phyloP scores from a whole-genome alignment of 169 alveolate species.

The Cyclospora cayetanensis region DNA sequence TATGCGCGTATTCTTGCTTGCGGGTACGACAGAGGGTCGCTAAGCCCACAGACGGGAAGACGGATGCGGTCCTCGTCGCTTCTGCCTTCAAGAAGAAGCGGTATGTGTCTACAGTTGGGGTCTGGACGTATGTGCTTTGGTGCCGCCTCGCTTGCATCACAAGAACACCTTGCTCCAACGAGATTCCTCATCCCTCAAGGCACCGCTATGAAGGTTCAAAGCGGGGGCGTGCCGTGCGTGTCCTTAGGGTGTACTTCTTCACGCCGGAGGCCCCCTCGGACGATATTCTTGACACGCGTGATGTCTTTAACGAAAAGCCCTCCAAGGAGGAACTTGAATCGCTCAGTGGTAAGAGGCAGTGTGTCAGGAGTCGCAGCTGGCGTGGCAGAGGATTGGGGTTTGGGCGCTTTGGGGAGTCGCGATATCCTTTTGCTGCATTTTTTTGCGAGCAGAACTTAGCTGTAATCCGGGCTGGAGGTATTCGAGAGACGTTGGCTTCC shows the following conservation, averaged over 20 bases:
- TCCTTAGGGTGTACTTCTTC: slow-evolving; percentile 90
- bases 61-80: slow-evolving; percentile 42
- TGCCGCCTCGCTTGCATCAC: background rate
- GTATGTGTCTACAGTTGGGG: background rate
- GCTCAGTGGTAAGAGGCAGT: slow-evolving; percentile 41
- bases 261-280: slow-evolving; percentile 91
- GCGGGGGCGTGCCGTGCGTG: background rate
- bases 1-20: background rate
- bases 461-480: no score
- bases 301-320: slow-evolving; percentile 92
- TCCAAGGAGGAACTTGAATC: slow-evolving; percentile 81
- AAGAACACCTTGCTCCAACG: no score
- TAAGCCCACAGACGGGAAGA: background rate
- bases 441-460: no score
- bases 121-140: background rate
- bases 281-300: slow-evolving; percentile 88
- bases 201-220: background rate
- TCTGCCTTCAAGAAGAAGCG: slow-evolving; percentile 65
- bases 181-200: no score
- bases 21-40: slow-evolving; percentile 34
- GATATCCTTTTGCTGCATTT: no score
- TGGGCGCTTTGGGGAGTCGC: background rate
- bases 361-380: background rate
- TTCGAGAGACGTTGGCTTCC: no score
- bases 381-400: background rate